Evolutionary conservation across 495 filamentous ascomycete species (phyloP), one percentile per base, ranked within the genome.

Genomic region (Tricharina praecox): DNA sequence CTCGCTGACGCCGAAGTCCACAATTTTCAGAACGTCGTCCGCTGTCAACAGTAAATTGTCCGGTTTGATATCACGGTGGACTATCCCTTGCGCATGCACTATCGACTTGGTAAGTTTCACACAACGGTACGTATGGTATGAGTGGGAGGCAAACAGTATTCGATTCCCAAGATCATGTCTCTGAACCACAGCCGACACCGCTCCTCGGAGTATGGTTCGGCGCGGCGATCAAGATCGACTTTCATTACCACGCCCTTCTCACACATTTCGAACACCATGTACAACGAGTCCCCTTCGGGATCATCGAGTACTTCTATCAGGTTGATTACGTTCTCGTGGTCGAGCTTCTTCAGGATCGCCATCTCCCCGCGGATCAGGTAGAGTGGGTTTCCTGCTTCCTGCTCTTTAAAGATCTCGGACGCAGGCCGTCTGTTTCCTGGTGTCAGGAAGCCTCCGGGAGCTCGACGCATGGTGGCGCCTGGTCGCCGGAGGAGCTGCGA

Each of bases 221-320:
- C 81, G 45, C 68, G 65, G 56, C 93, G 81, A 51, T 81, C 79
- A n/a, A 96, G 62, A 3, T 83, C 84, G 38, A 97, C 85, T 50
- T 92, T 90, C 90, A 97, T 96, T 30, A 95, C 72, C 20, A 96
- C 88, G 0, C 90, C 90, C 59, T 96, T 96, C 56, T 93, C 90
- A 68, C 90, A 97, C 84, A 93, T 90, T 62, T 97, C 90, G 60
- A 97, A 72, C 3, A 97, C 90, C 83, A 97, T 96, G 62, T 95
- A 97, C 18, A 97, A 65, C 1, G 86, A 92, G 59, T 97, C 90
- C 53, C 95, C 87, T 25, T 82, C 77, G 1, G 90, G 92, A 55
- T 96, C 92, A 61, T 97, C 90, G 25, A 97, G 65, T 0, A 97
- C 90, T 62, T 97, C 90, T 52, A 90, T 81, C 24, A 97, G 67